These are phyloP conservation scores for Fusarium virguliforme DNA, from an alignment of 2,329 filamentous ascomycete species.

Conservation along the genomic window DNA sequence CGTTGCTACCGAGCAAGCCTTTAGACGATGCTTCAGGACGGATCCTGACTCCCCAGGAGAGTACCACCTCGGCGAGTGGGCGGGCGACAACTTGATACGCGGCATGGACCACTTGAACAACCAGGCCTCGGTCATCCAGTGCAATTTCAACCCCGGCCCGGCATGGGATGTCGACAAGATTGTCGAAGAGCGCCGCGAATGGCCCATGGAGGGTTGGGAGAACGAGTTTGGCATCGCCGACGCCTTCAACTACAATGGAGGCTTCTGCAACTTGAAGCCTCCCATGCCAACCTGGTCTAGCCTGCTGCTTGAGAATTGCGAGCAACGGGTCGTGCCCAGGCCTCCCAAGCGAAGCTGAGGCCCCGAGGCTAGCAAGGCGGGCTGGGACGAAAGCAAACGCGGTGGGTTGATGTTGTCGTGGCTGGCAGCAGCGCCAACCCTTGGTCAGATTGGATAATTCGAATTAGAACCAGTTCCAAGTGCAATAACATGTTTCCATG, in stretches of 20 bases:
- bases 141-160: slow-evolving; percentile 14
- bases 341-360: too few relatives aligned
- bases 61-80: neutral
- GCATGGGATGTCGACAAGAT: slow-evolving; percentile 8
- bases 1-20: neutral
- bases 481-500: too few relatives aligned
- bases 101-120: neutral
- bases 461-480: too few relatives aligned
- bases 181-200: neutral
- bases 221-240: too few relatives aligned
- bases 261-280: neutral
- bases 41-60: neutral
- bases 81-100: neutral
- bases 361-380: too few relatives aligned
- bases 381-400: too few relatives aligned
- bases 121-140: neutral
- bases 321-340: neutral
- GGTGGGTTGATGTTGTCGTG: too few relatives aligned
- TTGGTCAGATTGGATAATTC: too few relatives aligned
- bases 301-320: neutral
- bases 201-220: neutral
- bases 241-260: neutral
- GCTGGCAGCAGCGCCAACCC: too few relatives aligned
- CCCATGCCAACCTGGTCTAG: neutral
- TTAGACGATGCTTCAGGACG: neutral